Evolutionary conservation across 169 alveolate species (phyloP).

Genomic region (Plasmodium vinckei): DNA sequence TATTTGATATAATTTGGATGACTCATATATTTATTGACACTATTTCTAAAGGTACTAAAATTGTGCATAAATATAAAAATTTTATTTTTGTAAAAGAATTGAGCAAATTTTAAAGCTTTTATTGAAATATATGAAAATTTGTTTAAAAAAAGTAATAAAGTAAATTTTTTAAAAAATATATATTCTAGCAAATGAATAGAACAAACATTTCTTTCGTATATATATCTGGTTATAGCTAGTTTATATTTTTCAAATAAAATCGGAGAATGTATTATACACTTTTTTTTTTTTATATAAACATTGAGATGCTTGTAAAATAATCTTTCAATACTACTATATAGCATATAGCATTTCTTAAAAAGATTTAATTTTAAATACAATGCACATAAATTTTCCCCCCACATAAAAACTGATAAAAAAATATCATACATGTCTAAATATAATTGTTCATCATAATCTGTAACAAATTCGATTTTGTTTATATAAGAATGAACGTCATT

Average conservation of each 20-base stretch:
- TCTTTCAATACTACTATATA: constrained; percentile 28
- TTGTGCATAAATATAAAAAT: constrained; percentile 72
- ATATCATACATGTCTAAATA: constrained; percentile 60
- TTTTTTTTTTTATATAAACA: constrained; percentile 62
- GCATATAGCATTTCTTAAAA: constrained; percentile 50
- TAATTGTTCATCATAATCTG: constrained; percentile 64
- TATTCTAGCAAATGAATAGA: constrained; percentile 70
- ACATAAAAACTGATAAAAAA: constrained; percentile 51
- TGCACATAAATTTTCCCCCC: constrained; percentile 56
- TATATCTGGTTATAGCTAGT: constrained; percentile 58
- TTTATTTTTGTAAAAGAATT: constrained; percentile 64
- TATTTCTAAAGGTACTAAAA: constrained; percentile 40
- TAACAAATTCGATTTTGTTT: constrained; percentile 30
- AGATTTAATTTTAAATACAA: constrained; percentile 42
- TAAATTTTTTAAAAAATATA: constrained; percentile 66
- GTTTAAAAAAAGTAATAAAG: constrained; percentile 56
- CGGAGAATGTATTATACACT: constrained; percentile 64
- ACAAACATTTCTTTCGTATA: constrained; percentile 65
- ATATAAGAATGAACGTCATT: constrained; percentile 27
- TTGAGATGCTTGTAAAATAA: constrained; percentile 52
- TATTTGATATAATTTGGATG: constrained; percentile 30
- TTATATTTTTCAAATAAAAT: constrained; percentile 69
- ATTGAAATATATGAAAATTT: constrained; percentile 55
- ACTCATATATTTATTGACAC: constrained; percentile 7
- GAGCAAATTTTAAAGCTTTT: constrained; percentile 67